These are phyloP conservation scores for Penicillium sp. DNA, from an alignment of 2,329 filamentous ascomycete species.

Conservation along the genomic window DNA sequence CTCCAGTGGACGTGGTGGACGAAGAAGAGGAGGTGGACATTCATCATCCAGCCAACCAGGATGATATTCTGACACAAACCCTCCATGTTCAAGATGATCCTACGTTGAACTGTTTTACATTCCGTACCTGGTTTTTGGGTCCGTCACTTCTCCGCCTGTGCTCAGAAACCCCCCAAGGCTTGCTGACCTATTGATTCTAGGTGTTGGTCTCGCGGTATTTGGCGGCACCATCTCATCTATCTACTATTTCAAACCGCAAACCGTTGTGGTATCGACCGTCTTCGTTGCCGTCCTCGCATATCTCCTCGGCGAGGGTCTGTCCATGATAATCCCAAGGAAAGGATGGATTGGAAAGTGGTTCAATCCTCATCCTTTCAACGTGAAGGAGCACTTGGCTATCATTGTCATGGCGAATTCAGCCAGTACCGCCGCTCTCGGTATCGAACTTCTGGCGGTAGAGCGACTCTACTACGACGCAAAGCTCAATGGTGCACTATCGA, in stretches of 20 bases:
- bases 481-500: slow-evolving; percentile 40
- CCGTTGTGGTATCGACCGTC: slow-evolving; percentile 46
- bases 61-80: neutral
- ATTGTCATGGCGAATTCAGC: slow-evolving; percentile 49
- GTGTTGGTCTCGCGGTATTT: slow-evolving; percentile 37
- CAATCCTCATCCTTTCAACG: slow-evolving; percentile 43
- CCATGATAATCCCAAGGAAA: slow-evolving; percentile 36
- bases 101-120: slow-evolving; percentile 38
- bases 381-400: slow-evolving; percentile 36
- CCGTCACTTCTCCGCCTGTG: neutral
- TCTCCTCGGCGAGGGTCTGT: slow-evolving; percentile 44
- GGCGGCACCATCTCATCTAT: slow-evolving; percentile 47
- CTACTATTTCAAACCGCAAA: slow-evolving; percentile 52
- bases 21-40: neutral
- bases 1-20: neutral
- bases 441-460: slow-evolving; percentile 49
- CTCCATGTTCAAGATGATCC: slow-evolving; percentile 38
- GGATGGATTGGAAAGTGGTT: slow-evolving; percentile 37
- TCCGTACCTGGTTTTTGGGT: slow-evolving; percentile 43
- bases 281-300: slow-evolving; percentile 50
- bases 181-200: slow-evolving; percentile 1
- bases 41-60: neutral
- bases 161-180: neutral
- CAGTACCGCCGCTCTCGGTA: slow-evolving; percentile 32
- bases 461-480: slow-evolving; percentile 48